Evolutionary conservation across 164 flowering plant genomes (phyloP).

Genomic region (Vitis labrusca): DNA sequence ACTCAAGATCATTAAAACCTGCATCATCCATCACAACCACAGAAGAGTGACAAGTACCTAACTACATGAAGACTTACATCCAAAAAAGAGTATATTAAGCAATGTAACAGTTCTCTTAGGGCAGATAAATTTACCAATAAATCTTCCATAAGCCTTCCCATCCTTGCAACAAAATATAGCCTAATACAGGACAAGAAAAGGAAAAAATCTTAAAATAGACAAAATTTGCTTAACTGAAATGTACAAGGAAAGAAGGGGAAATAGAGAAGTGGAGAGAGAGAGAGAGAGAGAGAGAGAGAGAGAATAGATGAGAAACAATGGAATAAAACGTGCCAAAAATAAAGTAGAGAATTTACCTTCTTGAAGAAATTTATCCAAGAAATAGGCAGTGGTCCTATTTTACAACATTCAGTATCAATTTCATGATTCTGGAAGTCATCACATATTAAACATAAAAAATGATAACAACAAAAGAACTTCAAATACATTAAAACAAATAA

Average conservation of each 20-base stretch:
- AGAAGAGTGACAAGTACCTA: too few relatives aligned
- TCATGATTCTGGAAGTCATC: background rate
- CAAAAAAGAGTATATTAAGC: too few relatives aligned
- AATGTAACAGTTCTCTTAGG: background rate
- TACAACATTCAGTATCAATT: constrained; percentile 16
- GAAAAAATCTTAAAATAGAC: background rate
- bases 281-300: background rate
- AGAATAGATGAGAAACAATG: background rate
- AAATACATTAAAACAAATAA: background rate
- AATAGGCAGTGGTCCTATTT: constrained; percentile 46
- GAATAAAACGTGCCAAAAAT: background rate
- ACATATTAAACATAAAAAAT: background rate
- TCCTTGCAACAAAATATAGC: constrained; percentile 53
- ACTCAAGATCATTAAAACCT: too few relatives aligned
- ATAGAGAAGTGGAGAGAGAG: background rate
- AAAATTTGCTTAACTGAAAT: background rate
- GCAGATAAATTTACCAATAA: constrained; percentile 36
- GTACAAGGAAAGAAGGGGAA: background rate
- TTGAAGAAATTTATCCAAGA: constrained; percentile 55
- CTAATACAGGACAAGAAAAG: constrained; percentile 26
- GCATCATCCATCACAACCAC: too few relatives aligned
- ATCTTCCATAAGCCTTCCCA: constrained; percentile 56
- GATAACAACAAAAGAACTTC: background rate
- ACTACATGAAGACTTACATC: too few relatives aligned
- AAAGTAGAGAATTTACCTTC: constrained; percentile 41